Conservation (phyloP, 2,329 filamentous ascomycete genomes). For the Colletotrichum shisoi region DNA sequence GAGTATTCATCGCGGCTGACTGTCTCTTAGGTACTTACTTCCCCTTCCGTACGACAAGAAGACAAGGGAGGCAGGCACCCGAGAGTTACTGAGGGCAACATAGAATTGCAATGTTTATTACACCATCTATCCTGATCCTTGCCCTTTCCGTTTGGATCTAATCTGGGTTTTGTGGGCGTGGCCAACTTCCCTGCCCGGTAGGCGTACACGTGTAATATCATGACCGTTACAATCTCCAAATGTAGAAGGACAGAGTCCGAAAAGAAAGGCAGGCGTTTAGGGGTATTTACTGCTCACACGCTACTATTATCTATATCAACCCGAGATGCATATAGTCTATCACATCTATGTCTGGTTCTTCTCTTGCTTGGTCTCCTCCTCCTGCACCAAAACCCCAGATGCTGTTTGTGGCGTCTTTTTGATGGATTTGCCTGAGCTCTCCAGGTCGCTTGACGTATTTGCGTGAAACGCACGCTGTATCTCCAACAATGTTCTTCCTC, state of each 20-base stretch:
- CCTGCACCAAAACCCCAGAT: background rate
- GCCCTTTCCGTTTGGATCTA: background rate
- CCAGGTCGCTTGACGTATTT: background rate
- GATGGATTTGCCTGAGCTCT: slow-evolving; percentile 3
- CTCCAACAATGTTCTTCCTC: background rate
- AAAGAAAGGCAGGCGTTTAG: slow-evolving; percentile 1
- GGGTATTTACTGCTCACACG: background rate
- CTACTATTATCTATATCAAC: background rate
- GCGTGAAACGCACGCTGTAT: slow-evolving; percentile 1
- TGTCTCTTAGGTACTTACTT: background rate
- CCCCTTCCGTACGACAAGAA: background rate
- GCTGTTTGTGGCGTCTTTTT: background rate
- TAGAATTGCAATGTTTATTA: background rate
- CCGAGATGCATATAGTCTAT: background rate
- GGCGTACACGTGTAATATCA: background rate
- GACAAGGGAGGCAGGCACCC: background rate
- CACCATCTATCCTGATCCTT: background rate
- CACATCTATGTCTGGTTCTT: background rate
- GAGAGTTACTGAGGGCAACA: background rate
- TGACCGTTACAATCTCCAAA: background rate
- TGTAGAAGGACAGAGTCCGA: background rate
- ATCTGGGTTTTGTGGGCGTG: background rate
- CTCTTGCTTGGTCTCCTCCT: background rate
- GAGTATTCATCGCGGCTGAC: background rate
- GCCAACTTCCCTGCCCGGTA: slow-evolving; percentile 3